Evolutionary conservation across 2,329 filamentous ascomycete genomes (phyloP), one percentile per base, ranked within the genome.

Genomic region (Fusarium penzigii): DNA sequence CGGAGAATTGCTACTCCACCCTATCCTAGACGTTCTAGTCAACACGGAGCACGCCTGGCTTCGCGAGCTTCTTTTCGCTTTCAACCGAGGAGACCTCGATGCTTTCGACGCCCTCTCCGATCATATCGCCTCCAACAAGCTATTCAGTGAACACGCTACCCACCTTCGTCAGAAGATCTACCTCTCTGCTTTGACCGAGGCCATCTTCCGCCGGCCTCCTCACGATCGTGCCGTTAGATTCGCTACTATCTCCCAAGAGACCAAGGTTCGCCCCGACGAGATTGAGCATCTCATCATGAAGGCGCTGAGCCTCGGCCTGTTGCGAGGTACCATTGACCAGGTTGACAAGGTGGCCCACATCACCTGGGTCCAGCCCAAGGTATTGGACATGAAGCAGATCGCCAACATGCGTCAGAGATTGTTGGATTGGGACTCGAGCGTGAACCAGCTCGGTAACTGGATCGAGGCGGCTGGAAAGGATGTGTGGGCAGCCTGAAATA

Each of bases 251-350:
- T 84, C 89, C 6, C 81, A 88, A 62, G 93, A 97, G 78, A 99
- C 94, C 4, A 96, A 96, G 75, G 92, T 99, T 46, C 83, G 86
- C 63, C 84, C 86, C 3, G 86, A 94, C 66, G 91, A 97, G 77
- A 97, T 99, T 63, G 94, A 99, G 80, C 93, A 97, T 72, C 78
- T 99, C 59, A 89, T 99, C 66, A 99, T 99, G 94, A 97, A 97
- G 80, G 94, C 94, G n/a, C 76, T 99, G 65, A 97, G 92, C 68
- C 75, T 99, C 63, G 94, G 94, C 1, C 78, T 99, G 63, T 78
- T 99, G 62, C 84, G 88, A 62, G 94, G 94, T 42, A 94, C 89
- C 51, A 97, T 99, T 65, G 94, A 99, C 72, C 93, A 99, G 76
- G 94, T 99, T 32, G 91, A 91, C 44, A 88, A 92, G 73, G 86